Percentiles rank a stretch among this genome's conserved stretches.
Evolutionary conservation across 805 yeast species (phyloP).

Genomic region (Kockiozyma suomiensis): DNA sequence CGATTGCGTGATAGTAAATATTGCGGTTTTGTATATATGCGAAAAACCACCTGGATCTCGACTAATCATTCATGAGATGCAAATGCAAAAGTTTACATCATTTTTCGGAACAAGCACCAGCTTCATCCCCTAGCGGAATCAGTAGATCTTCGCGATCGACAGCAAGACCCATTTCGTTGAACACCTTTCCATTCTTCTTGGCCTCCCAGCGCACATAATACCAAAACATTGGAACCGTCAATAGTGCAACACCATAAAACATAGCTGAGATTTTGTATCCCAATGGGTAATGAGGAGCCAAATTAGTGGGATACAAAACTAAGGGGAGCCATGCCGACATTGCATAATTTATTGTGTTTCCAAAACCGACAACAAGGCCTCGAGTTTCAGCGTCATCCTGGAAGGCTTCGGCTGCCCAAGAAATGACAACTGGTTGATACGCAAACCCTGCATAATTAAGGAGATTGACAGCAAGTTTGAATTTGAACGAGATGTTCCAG

Average conservation of each 20-base stretch:
- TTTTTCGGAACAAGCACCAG: background rate
- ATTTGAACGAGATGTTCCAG: slow-evolving; percentile 49
- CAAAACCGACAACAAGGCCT: slow-evolving; percentile 39
- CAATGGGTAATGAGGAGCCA: slow-evolving; percentile 37
- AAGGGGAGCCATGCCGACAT: slow-evolving; percentile 47
- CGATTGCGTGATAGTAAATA: no score
- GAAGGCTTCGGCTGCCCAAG: slow-evolving; percentile 36
- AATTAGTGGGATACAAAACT: slow-evolving; percentile 45
- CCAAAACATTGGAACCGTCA: slow-evolving; percentile 15
- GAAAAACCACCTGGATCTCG: no score
- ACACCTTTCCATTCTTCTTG: slow-evolving; percentile 6
- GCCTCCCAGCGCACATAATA: slow-evolving; percentile 11
- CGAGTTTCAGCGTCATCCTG: slow-evolving; percentile 39
- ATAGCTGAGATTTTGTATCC: slow-evolving; percentile 32
- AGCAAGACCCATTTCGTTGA: slow-evolving; percentile 16
- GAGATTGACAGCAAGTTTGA: slow-evolving; percentile 2
- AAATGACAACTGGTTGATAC: background rate
- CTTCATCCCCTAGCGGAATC: background rate
- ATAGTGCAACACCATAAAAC: slow-evolving; percentile 9
- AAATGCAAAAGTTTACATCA: background rate
- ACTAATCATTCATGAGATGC: no score
- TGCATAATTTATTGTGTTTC: slow-evolving; percentile 41
- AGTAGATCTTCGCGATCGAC: slow-evolving; percentile 14
- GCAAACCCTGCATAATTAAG: background rate
- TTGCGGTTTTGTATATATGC: no score